Evolutionary conservation across 768 basidiomycete genomes (phyloP), one percentile per base, ranked within the genome.

Genomic region (Amanita inopinata): DNA sequence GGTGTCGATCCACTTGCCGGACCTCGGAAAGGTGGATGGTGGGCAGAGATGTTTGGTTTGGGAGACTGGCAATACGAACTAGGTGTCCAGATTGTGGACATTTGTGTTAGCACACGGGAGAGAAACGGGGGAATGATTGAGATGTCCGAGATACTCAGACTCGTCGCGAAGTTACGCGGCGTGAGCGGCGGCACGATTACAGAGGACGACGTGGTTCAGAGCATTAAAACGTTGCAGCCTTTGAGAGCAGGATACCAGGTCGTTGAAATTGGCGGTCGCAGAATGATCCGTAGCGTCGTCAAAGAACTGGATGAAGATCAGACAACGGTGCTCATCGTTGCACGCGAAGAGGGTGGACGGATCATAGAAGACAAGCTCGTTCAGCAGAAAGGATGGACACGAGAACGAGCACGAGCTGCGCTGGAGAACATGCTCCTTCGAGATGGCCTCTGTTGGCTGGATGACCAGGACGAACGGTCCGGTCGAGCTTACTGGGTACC

Each of bases 51-150:
- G 54, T 73, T 92, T 25, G 83, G 82, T 5, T 62, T 96, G 41
- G 81, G 89, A 11, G 96, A 98, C 57, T 98, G 92, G 90, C 85
- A 92, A 53, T 86, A 89, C 57, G 93, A 96, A 55, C 75, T 98
- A 4, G 90, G 91, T 7, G 90, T 97, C 28, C 94, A 94, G 65
- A 85, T 94, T 47, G 89, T 96, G 38, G 90, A 91, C 56, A 74
- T 92, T 32, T 92, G 89, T 53, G 83, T 92, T 33, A 84, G 76
- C 64, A 92, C 87, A 11, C 70, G 90, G 44, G 85, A 87, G 51
- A 67, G 81, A 33, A 97, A 97, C 53, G 96, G 96, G 0, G 96
- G 96, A 0, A 62, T 99, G 40, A 89, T 99, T 36, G 84, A 87
- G 54, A 75, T 98, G 70, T 69, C 71, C 4, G 92, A 98, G 59